Evolutionary conservation across 768 basidiomycete genomes (phyloP), one percentile per base, ranked within the genome.

Genomic region (Pleurotus tuber-regium): DNA sequence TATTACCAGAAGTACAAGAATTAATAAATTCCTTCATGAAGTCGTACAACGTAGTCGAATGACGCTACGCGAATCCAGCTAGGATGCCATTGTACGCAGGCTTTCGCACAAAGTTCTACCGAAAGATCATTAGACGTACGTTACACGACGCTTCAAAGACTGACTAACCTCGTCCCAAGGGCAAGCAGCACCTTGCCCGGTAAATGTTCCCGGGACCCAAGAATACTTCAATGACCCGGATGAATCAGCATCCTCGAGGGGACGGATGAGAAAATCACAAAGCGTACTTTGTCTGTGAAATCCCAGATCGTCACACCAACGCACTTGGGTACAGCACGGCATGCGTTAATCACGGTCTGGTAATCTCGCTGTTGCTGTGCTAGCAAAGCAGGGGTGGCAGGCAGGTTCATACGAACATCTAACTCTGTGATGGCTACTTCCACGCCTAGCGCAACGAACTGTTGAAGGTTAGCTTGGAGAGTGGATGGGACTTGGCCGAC

Each of bases 401-500:
- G 75, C n/a, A 72, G 60, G 9, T 63, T 65, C 61, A 76, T 74
- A 39, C 76, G 68, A 54, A 71, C 73, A 51, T 78, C 77, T 39
- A 79, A 67, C 59, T 78, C 77, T 4, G 77, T 79, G 52, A 77
- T 67, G 16, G 75, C 75, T 38, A 77, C 73, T 57, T 78, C 76
- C 46, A 79, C 65, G 2, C 78, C 75, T 25, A 79, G 69, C 12
- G 69, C 68, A 6, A 72, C 69, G 60, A 78, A 70, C 48, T 65
- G 60, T 51, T 66, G 59, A 53, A 77, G 63, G 49, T 70, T 71
- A 8, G 63, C 54, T 51, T 63, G 58, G 26, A 79, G 24, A 3
- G 55, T 57, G 16, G 64, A 58, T 16, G 75, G 73, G 16, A 78
- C 61, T 54, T 70, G 56, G 29, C 74, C 75, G 21, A 78, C 68